Base-by-base conservation (phyloP, 2,329 filamentous ascomycete species). In the Sclerotinia glacialis region DNA sequence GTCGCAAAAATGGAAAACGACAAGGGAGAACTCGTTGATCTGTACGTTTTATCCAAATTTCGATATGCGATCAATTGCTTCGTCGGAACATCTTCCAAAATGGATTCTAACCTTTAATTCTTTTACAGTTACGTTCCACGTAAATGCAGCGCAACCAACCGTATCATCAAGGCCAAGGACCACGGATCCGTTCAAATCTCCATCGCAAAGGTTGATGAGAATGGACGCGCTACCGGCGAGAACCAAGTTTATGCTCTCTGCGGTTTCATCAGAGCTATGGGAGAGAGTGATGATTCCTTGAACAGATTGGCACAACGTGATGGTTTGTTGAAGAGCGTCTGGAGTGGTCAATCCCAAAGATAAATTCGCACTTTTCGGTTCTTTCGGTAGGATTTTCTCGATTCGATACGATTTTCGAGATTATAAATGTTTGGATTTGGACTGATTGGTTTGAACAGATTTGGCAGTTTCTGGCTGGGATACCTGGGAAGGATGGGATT, bases 131-230 rank as follows among this genome's bases (percentile, higher is more conserved):
- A 96, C 89, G 91, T 97, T 86, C 93, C 93, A 81, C 92, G 94
- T 87, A 98, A 97, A 87, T 98, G 94, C 91, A 92, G 88, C 82
- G 93, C 93, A 77, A 97, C 94, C 82, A 96, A 96, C 92, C 92
- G 95, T 85, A 97, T 98, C 87, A 98, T 99, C 89, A 97, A 97
- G 87, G 93, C 95, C 86, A 97, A 98, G 86, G 95, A 99, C 85
- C 95, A 99, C 88, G 94, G 92, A 78, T 96, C 92, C 72, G 95
- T 98, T 77, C 95, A 99, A 84, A 92, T 99, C 83, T 92, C 90
- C 77, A 86, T 99, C 80, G 94, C 90, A 82, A 98, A 97, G 86
- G 95, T 99, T 77, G 94, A 98, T 83, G 95, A 99, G 89, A 96
- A 93, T 85, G 95, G 95, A 81, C 92, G 93, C 74, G 78, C 88